These are phyloP conservation scores for Malassezia restricta DNA, from an alignment of 1,284 basidiomycete genomes.

Conservation along the genomic window DNA sequence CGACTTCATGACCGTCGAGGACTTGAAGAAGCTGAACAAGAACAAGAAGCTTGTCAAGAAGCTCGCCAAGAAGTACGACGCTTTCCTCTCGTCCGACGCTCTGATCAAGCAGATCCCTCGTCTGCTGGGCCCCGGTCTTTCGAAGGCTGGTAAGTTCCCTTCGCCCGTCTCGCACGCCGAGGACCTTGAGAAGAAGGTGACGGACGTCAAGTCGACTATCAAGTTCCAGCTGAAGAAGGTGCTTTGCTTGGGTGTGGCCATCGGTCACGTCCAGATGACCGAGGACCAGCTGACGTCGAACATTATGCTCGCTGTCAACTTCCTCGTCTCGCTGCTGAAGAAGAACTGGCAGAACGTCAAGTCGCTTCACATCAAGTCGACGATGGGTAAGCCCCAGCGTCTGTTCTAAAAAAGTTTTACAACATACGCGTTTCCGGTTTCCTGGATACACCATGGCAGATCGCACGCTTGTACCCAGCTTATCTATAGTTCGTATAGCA, in stretches of 20 bases:
- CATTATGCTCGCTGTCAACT: slow-evolving; percentile 98
- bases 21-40: slow-evolving; percentile 99
- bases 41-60: slow-evolving; percentile 99
- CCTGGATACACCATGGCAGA: slow-evolving; percentile 15
- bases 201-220: slow-evolving; percentile 94
- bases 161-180: slow-evolving; percentile 79
- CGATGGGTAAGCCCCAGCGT: slow-evolving; percentile 96
- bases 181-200: slow-evolving; percentile 81
- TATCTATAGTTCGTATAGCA: slow-evolving; percentile 3
- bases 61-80: slow-evolving; percentile 99
- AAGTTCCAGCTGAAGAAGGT: slow-evolving; percentile 70
- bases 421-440: background rate
- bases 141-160: slow-evolving; percentile 99
- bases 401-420: slow-evolving; percentile 58
- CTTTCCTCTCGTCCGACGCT: slow-evolving; percentile 93
- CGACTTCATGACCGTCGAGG: slow-evolving; percentile 95
- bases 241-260: slow-evolving; percentile 93
- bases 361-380: slow-evolving; percentile 94
- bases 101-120: slow-evolving; percentile 99
- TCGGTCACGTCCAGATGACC: slow-evolving; percentile 93
- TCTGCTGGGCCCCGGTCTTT: slow-evolving; percentile 97
- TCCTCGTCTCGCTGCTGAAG: slow-evolving; percentile 97
- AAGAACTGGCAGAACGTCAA: slow-evolving; percentile 99
- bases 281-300: slow-evolving; percentile 95
- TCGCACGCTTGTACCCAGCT: slow-evolving; percentile 20